Conservation (phyloP, 75 land plant genomes). For the Selaginella tamariscina region DNA sequence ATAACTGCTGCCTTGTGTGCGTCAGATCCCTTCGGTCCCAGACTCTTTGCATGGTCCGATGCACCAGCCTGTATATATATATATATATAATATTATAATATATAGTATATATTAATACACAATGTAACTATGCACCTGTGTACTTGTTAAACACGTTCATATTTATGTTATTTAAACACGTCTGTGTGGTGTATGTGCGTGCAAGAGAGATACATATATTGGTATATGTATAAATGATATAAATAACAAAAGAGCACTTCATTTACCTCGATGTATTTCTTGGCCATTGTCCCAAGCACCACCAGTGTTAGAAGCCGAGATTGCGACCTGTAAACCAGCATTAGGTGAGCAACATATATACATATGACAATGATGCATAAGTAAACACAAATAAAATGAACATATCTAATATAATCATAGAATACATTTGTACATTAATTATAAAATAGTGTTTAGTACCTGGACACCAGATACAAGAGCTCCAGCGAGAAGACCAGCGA, state of each 20-base stretch:
- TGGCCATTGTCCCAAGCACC: slow-evolving; percentile 74
- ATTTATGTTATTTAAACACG: background rate
- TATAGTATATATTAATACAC: background rate
- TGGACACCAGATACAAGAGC: slow-evolving; percentile 55
- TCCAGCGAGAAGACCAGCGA: slow-evolving; percentile 55
- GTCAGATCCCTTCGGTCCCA: slow-evolving; percentile 65
- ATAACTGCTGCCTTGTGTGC: slow-evolving; percentile 61
- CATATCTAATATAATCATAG: background rate
- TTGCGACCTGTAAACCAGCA: slow-evolving; percentile 36
- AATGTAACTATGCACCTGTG: background rate
- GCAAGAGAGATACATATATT: background rate
- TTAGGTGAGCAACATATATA: no score
- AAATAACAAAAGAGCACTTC: background rate
- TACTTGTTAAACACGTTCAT: background rate
- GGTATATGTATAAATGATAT: background rate
- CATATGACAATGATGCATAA: no score
- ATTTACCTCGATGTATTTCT: slow-evolving; percentile 66
- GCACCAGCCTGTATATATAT: slow-evolving; percentile 43
- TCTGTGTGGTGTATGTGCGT: background rate
- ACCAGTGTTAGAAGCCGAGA: slow-evolving; percentile 64
- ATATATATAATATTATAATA: background rate
- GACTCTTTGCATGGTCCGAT: slow-evolving; percentile 40
- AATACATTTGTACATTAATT: no score
- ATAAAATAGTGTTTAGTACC: slow-evolving; percentile 23
- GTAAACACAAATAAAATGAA: background rate